Percentiles rank a stretch among this genome's conserved stretches.
These are phyloP conservation scores for Elymus sibiricus DNA, from an alignment of 176 grass and related monocot genomes.

Conservation along the genomic window DNA sequence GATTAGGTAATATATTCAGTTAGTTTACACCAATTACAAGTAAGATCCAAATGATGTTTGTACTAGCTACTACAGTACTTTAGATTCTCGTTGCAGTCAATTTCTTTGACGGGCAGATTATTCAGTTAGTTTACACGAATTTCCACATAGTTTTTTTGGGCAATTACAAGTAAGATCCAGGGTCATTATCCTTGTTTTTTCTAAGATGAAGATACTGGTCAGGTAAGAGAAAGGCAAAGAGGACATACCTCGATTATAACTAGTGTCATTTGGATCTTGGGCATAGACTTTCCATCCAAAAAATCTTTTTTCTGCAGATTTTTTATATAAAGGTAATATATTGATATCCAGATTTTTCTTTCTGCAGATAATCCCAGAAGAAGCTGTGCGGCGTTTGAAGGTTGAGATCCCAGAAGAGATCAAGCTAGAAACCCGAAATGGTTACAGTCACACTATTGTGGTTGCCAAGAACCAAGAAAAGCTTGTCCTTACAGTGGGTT, in stretches of 20 bases:
- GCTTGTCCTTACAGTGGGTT: not conserved
- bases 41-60: not conserved
- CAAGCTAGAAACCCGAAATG: constrained; percentile 3
- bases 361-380: not conserved
- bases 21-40: not conserved
- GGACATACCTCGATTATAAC: not conserved
- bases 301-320: not conserved
- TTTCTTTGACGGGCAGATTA: not conserved
- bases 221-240: not conserved
- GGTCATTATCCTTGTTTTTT: not conserved
- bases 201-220: not conserved
- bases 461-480: constrained; percentile 13
- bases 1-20: not conserved
- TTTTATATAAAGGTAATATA: no score
- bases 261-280: not conserved
- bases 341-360: not conserved
- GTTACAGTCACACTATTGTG: not conserved
- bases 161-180: not conserved
- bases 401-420: not conserved
- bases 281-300: not conserved
- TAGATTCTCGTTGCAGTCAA: not conserved
- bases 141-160: not conserved
- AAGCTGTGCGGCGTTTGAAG: not conserved
- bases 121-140: not conserved
- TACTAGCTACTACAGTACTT: not conserved